A percentile compares a stretch with the other conserved stretches of the same genome.
phyloP scores from a whole-genome alignment of 2,329 filamentous ascomycete species.

The Fusarium hostae region DNA sequence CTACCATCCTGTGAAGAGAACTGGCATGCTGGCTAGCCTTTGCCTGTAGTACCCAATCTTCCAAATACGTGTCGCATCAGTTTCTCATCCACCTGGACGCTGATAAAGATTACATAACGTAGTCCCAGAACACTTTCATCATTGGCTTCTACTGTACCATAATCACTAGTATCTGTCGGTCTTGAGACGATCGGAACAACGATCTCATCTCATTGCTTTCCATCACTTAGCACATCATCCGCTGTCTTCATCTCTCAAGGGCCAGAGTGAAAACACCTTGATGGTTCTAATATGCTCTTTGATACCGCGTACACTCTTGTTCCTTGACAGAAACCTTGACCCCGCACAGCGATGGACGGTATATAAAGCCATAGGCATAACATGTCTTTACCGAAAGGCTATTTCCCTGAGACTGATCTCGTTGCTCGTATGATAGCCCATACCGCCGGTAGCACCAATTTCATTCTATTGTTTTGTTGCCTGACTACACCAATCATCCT shows the following conservation, averaged over 20 bases:
- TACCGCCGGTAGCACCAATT: background rate
- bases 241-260: background rate
- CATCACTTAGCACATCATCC: background rate
- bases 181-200: background rate
- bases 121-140: background rate
- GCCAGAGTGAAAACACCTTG: constrained; percentile 15
- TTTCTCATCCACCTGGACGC: background rate
- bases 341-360: constrained; percentile 5
- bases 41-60: background rate
- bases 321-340: background rate
- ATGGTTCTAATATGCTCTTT: constrained; percentile 13
- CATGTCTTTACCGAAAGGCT: background rate
- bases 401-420: background rate
- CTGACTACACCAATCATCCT: background rate
- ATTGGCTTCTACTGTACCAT: background rate
- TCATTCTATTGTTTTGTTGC: background rate
- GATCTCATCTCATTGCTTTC: background rate
- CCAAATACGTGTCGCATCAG: background rate
- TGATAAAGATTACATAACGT: background rate
- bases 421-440: background rate
- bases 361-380: constrained; percentile 23
- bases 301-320: constrained; percentile 7
- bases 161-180: too few species aligned
- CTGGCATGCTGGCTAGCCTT: background rate
- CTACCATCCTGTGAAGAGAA: background rate